These are phyloP conservation scores for Phycomyces blakesleeanus DNA, from an alignment of 192 early-diverging fungal species.

Conservation along the genomic window DNA sequence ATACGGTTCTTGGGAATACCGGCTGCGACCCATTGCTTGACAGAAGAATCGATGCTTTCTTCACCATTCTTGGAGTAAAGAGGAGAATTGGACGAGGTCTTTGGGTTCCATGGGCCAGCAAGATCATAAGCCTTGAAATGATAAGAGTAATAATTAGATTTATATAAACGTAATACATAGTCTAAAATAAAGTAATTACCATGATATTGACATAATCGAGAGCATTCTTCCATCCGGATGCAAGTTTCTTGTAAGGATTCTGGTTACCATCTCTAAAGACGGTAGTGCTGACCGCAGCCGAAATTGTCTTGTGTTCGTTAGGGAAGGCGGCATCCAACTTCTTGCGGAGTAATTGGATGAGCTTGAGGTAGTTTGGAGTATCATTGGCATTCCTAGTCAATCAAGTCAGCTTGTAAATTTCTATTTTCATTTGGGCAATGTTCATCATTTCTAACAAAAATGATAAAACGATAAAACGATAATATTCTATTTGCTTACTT, in stretches of 20 bases:
- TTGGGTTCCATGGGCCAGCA: constrained; percentile 21
- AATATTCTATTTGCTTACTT: constrained; percentile 9
- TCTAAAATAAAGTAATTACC: neutral
- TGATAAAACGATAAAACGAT: neutral
- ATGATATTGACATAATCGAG: constrained; percentile 28
- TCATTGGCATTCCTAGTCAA: constrained; percentile 29
- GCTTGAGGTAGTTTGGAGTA: constrained; percentile 37
- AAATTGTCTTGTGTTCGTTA: constrained; percentile 29
- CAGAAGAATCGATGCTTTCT: constrained; percentile 11
- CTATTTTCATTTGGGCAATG: no score
- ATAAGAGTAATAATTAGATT: no score
- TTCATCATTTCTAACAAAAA: no score
- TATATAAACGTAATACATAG: no score
- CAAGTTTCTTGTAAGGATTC: constrained; percentile 16
- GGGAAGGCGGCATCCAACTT: constrained; percentile 16
- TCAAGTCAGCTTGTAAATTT: neutral
- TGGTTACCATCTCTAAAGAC: constrained; percentile 30
- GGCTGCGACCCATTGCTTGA: constrained; percentile 26
- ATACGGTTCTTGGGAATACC: constrained; percentile 33
- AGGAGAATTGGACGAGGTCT: constrained; percentile 24
- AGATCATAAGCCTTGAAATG: constrained; percentile 26
- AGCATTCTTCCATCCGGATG: constrained; percentile 9
- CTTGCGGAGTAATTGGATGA: constrained; percentile 34
- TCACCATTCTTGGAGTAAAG: constrained; percentile 8
- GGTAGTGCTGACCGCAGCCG: constrained; percentile 34